Base-by-base conservation (phyloP, 345 rosid genomes). In the Eucalyptus sideroxylon region DNA sequence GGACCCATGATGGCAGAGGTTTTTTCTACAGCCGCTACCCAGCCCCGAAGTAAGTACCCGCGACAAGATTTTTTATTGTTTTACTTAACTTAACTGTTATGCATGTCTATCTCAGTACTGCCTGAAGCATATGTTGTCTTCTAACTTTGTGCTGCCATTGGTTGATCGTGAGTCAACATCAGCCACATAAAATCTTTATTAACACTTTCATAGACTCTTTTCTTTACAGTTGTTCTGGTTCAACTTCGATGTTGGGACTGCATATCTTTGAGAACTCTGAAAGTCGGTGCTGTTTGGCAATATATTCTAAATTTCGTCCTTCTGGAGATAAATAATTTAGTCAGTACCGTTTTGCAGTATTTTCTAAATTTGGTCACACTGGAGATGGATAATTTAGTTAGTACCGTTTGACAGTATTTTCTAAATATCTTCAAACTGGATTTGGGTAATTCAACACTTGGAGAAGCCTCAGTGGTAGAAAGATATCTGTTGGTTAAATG, bases 1-100 rank as follows among this genome's bases (percentile, higher is more conserved):
- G 99, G 99, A 97, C 99, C n/a, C 98, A 95, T 89, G 99, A 97
- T 88, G 89, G 91, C 89, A 94, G 93, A 92, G 99, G 99, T 1
- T 98, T 98, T 90, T 98, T 98, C 96, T 98, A 98, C 88, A 88
- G 98, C 92, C 99, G 99, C 24, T 97, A 94, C 9, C 98, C 99
- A 72, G 94, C 95, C 88, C 99, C 99, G 86, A 93, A 89, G 99
- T 97, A 94, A 91, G 97, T 92, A 55, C 62, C 27, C 7, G 37
- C 4, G 13, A 72, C 24, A 34, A 47, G 50, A 47, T 47, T 47
- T 47, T 47, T 47, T n/a, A 65, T 45, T 30, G 2, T 31, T 77
- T 49, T 50, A 80, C 53, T 31, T 11, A 11, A 40, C 30, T 24
- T 12, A 37, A 53, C 60, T 34, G 31, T 50, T 69, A 6, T 51